Base-by-base conservation (phyloP, 2,329 filamentous ascomycete species). In the Stemphylium vesicarium region DNA sequence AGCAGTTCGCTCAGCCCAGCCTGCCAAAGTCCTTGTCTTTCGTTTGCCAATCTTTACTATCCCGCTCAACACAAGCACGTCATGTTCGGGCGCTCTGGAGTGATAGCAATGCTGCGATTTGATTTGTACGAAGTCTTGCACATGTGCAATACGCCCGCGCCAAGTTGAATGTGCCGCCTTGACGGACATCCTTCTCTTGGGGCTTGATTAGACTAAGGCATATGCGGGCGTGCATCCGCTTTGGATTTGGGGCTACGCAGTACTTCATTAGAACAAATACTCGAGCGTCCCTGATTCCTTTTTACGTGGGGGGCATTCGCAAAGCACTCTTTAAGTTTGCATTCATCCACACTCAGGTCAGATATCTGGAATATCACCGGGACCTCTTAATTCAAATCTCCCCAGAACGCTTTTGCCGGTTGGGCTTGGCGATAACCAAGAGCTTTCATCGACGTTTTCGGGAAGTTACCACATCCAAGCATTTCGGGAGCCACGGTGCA, bases 1-100 rank as follows among this genome's bases (percentile, higher is more conserved):
- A 67, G 58, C 64, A 59, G 54, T 60, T 51, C 51, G 48, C 26
- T 50, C 43, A 44, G 57, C 56, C 55, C 60, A 68, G 59, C 54
- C 59, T 64, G 52, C 57, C 55, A 53, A 50, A 56, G 48, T 51
- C 61, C 63, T 64, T 65, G 64, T 67, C 57, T 42, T 48, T 36
- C 41, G 40, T 49, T 50, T 57, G 56, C 46, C 36, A 45, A 57
- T 50, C 37, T 26, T 57, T 52, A 50, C 55, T 47, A 54, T 60
- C 42, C 51, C 60, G 48, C 43, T 53, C 53, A 42, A 54, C 38
- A 24, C 44, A 50, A 64, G 56, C 59, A 69, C 63, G 60, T 58
- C 64, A 68, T 67, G 48, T 44, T 45, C 41, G 45, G 62, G 57
- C 56, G 57, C 49, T 48, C 46, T 61, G 38, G 41, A 47, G 60